Base-by-base conservation (phyloP, 78 protist species). In the Chrysochromulina tobinii region DNA sequence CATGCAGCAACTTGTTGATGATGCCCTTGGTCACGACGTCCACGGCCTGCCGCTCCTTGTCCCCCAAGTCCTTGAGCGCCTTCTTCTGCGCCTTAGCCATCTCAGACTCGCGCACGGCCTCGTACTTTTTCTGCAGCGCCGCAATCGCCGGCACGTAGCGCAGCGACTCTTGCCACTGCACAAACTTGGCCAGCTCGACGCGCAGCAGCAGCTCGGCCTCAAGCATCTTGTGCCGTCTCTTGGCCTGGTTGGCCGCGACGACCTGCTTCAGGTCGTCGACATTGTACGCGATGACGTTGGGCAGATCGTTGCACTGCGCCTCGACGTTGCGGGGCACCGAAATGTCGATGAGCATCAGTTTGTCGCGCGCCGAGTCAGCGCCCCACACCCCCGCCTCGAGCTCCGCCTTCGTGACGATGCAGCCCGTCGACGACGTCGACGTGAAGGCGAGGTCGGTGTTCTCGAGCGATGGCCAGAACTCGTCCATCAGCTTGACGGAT, bases 201-300 rank as follows among this genome's bases (percentile, higher is more conserved):
- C 59, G 67, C 48, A 91, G 61, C 89, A 91, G 85, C 87, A 57
- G 81, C 69, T 91, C 93, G 57, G 93, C 93, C 90, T 91, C 90
- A n/a, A 89, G 92, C 55, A 89, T 75, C 38, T 57, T 8, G 61
- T 81, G 81, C n/a, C 38, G 73, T 59, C 87, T 0, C 72, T n/a
- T 51, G 21, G 81, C 93, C 90, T 91, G 88, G 93, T 91, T 91
- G n/a, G 86, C 87, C 54, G 88, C 93, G 55, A 91, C 89, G 8
- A 91, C 93, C 67, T 73, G 81, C 93, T 91, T 91, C n/a, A 91
- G 87, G 90, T 91, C 93, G 87, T 91, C 93, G 38, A 91, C 93
- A 69, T 91, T 81, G 86, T 91, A 91, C 58, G 93, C 93, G n/a
- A 1, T 8, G 23, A 91, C 90, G 57, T 54, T 58, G 8, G 1